Conservation (phyloP, 768 basidiomycete genomes). For the Butyriboletus loyo region DNA sequence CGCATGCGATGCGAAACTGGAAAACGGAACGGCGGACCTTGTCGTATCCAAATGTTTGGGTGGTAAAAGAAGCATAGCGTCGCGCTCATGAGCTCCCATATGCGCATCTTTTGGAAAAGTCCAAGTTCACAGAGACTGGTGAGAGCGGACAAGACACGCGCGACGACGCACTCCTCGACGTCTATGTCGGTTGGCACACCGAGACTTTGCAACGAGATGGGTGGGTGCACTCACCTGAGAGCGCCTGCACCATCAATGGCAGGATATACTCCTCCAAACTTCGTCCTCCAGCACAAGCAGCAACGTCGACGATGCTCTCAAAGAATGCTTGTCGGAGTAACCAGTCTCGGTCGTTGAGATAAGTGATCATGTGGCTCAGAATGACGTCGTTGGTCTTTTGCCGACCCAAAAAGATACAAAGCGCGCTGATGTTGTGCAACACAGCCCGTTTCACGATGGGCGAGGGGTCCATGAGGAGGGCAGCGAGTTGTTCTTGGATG, state of each 20-base stretch:
- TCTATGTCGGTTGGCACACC: conserved; percentile 47
- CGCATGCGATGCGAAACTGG: background rate
- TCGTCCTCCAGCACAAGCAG: conserved; percentile 86
- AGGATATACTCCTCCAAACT: conserved; percentile 95
- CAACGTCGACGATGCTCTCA: conserved; percentile 93
- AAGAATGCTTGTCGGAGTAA: conserved; percentile 87
- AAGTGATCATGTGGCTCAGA: conserved; percentile 82
- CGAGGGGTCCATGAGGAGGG: conserved; percentile 85
- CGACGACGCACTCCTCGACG: conserved; percentile 92
- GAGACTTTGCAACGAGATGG: background rate
- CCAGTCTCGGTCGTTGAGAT: conserved; percentile 92
- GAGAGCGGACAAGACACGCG: conserved; percentile 82
- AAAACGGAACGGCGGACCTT: conserved; percentile 51
- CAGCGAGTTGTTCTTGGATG: conserved; percentile 83
- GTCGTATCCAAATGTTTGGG: conserved; percentile 93
- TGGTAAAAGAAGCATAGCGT: conserved; percentile 90
- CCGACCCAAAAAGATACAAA: conserved; percentile 92
- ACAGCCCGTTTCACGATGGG: conserved; percentile 90
- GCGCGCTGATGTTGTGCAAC: conserved; percentile 77
- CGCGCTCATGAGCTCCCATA: conserved; percentile 94
- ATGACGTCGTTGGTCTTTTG: conserved; percentile 94
- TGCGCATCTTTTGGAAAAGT: conserved; percentile 88
- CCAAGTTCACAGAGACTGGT: conserved; percentile 89
- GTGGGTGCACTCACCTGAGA: conserved; percentile 64
- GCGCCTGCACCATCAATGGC: conserved; percentile 93